Evolutionary conservation across 345 rosid species (phyloP).

Genomic region (Viola odorata): DNA sequence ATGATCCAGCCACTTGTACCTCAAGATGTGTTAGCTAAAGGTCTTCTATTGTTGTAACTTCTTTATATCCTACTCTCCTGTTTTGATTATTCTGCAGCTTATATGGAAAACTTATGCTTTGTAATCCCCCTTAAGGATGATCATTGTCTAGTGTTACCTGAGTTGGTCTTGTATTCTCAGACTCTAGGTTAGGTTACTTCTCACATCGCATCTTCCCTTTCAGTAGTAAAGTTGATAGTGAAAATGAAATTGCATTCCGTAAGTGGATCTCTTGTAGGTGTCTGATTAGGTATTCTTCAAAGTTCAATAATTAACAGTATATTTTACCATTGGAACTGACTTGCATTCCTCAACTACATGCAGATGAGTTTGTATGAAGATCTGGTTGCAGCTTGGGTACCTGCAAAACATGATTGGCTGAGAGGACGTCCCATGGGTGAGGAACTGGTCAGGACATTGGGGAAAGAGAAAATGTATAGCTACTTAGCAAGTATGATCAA

Average conservation of each 20-base stretch:
- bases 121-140: no score
- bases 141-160: no score
- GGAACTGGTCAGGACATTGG: conserved; percentile 62
- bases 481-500: conserved; percentile 71
- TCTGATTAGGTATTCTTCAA: background rate
- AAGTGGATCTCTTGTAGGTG: no score
- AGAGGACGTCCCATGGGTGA: conserved; percentile 59
- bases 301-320: background rate
- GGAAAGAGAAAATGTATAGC: conserved; percentile 72
- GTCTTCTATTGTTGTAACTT: no score
- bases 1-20: background rate
- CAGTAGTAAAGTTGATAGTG: background rate
- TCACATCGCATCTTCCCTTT: background rate
- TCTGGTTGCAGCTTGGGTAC: conserved; percentile 97
- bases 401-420: conserved; percentile 86
- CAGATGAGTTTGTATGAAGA: conserved; percentile 99
- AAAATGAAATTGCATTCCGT: no score
- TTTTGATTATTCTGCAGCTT: no score
- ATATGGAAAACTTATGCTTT: no score
- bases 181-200: background rate
- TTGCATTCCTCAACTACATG: conserved; percentile 13
- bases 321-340: background rate
- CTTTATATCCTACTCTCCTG: no score
- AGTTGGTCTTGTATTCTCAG: no score
- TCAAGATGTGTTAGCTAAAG: no score